Percentiles rank a stretch among this genome's conserved stretches.
Conservation (phyloP, 768 basidiomycete species). For the Mycena olivaceomarginata region DNA sequence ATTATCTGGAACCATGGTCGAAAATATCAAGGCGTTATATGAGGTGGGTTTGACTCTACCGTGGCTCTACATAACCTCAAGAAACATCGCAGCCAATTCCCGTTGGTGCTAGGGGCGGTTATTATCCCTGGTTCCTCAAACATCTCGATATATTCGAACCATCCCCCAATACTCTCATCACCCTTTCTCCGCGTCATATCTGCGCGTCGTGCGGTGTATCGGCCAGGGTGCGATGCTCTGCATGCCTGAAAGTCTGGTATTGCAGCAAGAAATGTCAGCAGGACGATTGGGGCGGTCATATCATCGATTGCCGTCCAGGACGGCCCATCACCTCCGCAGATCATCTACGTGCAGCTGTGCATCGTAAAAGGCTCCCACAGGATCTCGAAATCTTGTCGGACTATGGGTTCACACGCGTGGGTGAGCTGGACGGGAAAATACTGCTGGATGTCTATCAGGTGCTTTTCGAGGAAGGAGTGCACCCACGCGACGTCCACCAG, state of each 20-base stretch:
- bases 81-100: not conserved
- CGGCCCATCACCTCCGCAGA: conserved; percentile 47
- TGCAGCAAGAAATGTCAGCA: conserved; percentile 49
- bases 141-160: conserved; percentile 48
- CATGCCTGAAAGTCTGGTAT: conserved; percentile 47
- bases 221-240: conserved; percentile 34
- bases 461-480: conserved; percentile 39
- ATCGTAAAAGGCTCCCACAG: conserved; percentile 43
- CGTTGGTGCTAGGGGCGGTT: conserved; percentile 38
- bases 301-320: conserved; percentile 45
- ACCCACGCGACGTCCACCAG: conserved; percentile 43
- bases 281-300: conserved; percentile 46
- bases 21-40: conserved; percentile 51
- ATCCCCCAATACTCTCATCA: not conserved
- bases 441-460: conserved; percentile 42
- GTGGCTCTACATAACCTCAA: not conserved
- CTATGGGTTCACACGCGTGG: conserved; percentile 51
- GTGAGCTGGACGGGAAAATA: conserved; percentile 41
- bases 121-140: conserved; percentile 55
- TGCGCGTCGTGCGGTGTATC: conserved; percentile 32
- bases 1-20: conserved; percentile 46
- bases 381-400: conserved; percentile 46
- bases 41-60: conserved; percentile 20
- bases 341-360: conserved; percentile 46
- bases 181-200: conserved; percentile 14